Evolutionary conservation across 2,329 filamentous ascomycete species (phyloP).

Genomic region (Colletotrichum caudatum): DNA sequence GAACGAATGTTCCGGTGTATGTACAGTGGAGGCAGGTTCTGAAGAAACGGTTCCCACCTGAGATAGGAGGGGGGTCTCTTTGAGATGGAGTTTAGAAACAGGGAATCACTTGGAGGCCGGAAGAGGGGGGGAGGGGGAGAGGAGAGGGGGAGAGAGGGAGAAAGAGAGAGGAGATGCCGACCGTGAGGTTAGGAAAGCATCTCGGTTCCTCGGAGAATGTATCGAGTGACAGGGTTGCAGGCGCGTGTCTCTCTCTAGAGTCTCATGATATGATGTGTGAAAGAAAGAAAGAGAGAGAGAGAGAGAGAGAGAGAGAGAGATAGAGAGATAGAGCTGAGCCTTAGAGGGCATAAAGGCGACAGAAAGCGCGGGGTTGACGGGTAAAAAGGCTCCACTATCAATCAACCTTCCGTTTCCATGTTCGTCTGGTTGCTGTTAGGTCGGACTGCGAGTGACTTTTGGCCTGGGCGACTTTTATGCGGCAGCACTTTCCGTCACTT

Average conservation of each 20-base stretch:
- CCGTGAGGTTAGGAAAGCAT: background rate
- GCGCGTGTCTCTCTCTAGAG: background rate
- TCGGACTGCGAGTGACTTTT: background rate
- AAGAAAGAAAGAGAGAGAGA: no score
- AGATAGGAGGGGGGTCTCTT: background rate
- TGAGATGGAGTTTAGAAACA: background rate
- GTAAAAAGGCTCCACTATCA: conserved; percentile 8
- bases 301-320: no score
- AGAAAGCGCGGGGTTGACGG: conserved; percentile 19
- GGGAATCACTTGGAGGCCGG: conserved; percentile 1
- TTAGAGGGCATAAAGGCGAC: conserved; percentile 6
- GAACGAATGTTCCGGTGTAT: background rate
- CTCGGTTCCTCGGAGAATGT: background rate
- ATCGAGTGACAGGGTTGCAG: background rate
- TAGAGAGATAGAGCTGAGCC: no score
- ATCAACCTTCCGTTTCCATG: conserved; percentile 19
- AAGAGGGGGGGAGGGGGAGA: no score
- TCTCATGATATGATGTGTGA: conserved; percentile 5
- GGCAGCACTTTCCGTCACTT: conserved; percentile 12
- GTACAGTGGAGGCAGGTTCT: background rate
- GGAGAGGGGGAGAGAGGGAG: no score
- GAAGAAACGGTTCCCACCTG: background rate
- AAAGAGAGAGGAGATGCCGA: background rate
- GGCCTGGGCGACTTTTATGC: conserved; percentile 3
- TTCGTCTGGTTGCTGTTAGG: conserved; percentile 19